Conservation (phyloP, 202 grass and related monocot species). For the Saccharum hybrid region DNA sequence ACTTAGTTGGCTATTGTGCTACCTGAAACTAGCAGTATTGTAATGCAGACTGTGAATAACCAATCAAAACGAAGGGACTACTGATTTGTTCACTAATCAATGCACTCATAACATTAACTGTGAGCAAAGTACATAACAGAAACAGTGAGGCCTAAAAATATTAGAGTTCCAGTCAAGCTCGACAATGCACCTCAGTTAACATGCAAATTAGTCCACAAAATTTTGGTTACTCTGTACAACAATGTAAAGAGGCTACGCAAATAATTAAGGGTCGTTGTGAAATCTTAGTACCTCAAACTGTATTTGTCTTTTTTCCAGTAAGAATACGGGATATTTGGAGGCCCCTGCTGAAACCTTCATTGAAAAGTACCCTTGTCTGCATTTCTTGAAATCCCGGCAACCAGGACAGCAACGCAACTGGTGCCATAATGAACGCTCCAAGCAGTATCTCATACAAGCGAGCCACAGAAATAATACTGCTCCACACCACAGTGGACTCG, state of each 20-base stretch:
- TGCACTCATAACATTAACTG: neutral
- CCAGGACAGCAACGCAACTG: constrained; percentile 89
- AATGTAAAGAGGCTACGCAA: constrained; percentile 19
- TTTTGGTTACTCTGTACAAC: neutral
- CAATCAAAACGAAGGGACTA: neutral
- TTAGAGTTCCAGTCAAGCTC: neutral
- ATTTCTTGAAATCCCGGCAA: constrained; percentile 98
- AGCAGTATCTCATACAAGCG: constrained; percentile 90
- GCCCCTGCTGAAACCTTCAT: constrained; percentile 95
- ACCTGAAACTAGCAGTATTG: neutral
- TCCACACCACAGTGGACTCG: constrained; percentile 80
- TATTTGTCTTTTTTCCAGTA: constrained; percentile 79
- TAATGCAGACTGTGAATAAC: too few species aligned
- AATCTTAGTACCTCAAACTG: constrained; percentile 69
- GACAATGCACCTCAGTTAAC: neutral
- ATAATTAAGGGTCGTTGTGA: constrained; percentile 12
- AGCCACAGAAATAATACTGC: constrained; percentile 71
- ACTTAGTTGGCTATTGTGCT: constrained; percentile 12
- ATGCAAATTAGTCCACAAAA: constrained; percentile 30
- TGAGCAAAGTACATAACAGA: neutral
- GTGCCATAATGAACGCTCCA: constrained; percentile 79
- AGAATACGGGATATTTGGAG: constrained; percentile 93
- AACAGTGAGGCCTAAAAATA: constrained; percentile 1
- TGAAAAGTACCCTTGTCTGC: constrained; percentile 96
- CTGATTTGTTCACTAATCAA: constrained; percentile 26